Conservation (phyloP, 1,284 basidiomycete genomes). For the Austropuccinia psidii region DNA sequence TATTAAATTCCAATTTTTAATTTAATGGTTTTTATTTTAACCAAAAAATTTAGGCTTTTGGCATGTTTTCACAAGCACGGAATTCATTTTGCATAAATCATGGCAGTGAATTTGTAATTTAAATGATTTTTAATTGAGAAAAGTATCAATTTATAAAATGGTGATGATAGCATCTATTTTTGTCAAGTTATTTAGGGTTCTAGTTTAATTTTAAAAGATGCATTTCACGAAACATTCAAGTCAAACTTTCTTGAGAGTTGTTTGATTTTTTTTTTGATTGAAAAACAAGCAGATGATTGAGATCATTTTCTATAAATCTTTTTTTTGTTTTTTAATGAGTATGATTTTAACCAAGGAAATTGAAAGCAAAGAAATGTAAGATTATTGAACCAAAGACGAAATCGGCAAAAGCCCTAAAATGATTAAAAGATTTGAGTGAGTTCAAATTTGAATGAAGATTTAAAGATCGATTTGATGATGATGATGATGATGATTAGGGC, state of each 20-base stretch:
- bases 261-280: not conserved
- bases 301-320: not conserved
- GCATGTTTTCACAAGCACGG: conserved; percentile 35
- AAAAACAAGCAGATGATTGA: no score
- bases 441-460: not conserved
- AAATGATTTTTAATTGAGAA: no score
- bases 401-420: conserved; percentile 70
- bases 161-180: no score
- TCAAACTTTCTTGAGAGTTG: no score
- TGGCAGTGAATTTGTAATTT: not conserved
- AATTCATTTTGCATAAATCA: conserved; percentile 33
- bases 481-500: not conserved
- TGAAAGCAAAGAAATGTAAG: conserved; percentile 96
- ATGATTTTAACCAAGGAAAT: conserved; percentile 69
- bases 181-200: no score
- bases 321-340: not conserved
- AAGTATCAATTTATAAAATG: no score
- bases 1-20: not conserved
- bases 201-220: no score
- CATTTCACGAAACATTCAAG: no score
- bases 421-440: not conserved
- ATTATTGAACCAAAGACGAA: conserved; percentile 89
- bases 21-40: not conserved
- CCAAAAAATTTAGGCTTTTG: not conserved
- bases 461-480: not conserved